Evolutionary conservation across 2,329 filamentous ascomycete species (phyloP), one percentile per base, ranked within the genome.

Genomic region (Hymenoscyphus salicellus): DNA sequence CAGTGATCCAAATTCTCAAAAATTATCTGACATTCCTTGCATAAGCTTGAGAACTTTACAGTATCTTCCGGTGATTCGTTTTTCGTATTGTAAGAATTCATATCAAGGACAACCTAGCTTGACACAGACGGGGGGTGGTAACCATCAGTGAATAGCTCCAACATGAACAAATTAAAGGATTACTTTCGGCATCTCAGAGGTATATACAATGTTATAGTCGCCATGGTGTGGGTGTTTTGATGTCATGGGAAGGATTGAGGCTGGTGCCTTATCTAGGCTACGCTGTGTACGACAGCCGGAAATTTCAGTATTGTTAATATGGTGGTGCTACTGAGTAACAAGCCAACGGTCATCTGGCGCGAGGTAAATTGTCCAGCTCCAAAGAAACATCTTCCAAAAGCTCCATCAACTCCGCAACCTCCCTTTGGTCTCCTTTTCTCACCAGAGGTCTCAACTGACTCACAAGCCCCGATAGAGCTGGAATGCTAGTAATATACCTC

Each of bases 401-500:
- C 61, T 81, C 80, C 41, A 71, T 69, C 55, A 84, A 75, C 11
- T 76, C 72, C 20, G 74, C 66, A 2, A 66, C 69, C 2, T 73
- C 74, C 1, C 78, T 65, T n/a, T 65, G 59, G 61, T 65, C 64
- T 38, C 74, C 61, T 0, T 55, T 33, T 28, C 67, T 66, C 5
- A 73, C 65, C 8, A 66, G 62, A 14, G 60, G 64, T 46, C 72
- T 75, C 68, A 86, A 64, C 68, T 80, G 80, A 33, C 69, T 71
- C 3, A 80, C 80, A 60, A 86, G 77, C 3, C 83, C 82, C 8
- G 77, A 69, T 14, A 88, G 76, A 6, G 84, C 83, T 57, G 74
- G 72, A 17, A 80, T 79, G n/a, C 83, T 84, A 66, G 84, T 81
- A 1, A 75, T 72, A 67, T 85, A 86, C 20, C 85, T 78, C 68